Base-by-base conservation (phyloP, 305 asterid species). In the Fraxinus xanthoxyloides region DNA sequence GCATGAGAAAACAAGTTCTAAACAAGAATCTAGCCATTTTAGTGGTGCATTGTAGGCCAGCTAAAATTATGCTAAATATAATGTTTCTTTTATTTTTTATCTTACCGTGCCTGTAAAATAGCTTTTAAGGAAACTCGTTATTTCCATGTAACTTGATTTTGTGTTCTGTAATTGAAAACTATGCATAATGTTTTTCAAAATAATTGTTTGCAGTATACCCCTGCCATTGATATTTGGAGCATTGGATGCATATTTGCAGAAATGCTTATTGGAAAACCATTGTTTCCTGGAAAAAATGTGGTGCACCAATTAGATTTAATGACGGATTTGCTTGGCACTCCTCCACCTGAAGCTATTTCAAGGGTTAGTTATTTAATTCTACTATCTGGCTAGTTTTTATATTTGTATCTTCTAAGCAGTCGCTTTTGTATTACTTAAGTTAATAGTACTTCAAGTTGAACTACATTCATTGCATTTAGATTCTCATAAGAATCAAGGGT, bases 141-240 rank as follows among this genome's bases (percentile, higher is more conserved):
- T 76, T 26, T 54, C 28, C 7, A 51, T 82, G 65, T 77, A 72
- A 72, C 48, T 77, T 51, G 32, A 35, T 38, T 7, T 31, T 35
- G 21, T 85, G 38, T 59, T 40, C 38, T 65, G n/a, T 51, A 32
- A 38, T 40, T 36, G 35, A 84, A 77, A 76, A 43, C 13, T 76
- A 63, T 51, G 26, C 36, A 3, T 79, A 24, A 73, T 79, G 19
- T 77, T 80, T 72, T 78, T 12, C n/a, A 30, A 30, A 3, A 3
- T 3, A 9, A 13, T 69, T 48, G 72, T 76, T 80, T 87, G 85
- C 89, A 93, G 97, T 93, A 93, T 80, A 93, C 97, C 83, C 97
- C 95, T 77, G 94, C 94, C 65, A 88, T 93, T 84, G 97, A 93
- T 85, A 91, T 93, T 84, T 93, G 97, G 97, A 91, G 97, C 87